Percentiles rank a stretch among this genome's conserved stretches.
These are phyloP conservation scores for Exophiala sideris DNA, from an alignment of 2,329 filamentous ascomycete species.

Conservation along the genomic window DNA sequence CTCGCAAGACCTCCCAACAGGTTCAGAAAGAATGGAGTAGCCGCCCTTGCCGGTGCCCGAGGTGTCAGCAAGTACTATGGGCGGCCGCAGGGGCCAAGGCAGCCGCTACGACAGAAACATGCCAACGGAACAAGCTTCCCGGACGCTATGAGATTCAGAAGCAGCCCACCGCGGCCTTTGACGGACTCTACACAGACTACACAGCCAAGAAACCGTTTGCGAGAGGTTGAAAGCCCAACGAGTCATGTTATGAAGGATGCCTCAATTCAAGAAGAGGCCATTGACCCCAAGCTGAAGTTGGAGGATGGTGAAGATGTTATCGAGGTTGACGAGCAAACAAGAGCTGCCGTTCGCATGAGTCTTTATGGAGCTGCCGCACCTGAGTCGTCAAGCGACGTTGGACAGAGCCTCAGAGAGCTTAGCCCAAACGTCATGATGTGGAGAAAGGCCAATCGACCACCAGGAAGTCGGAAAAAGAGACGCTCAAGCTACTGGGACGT, in stretches of 20 bases:
- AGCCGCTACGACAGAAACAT: slow-evolving; percentile 4
- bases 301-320: slow-evolving; percentile 24
- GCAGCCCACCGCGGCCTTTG: slow-evolving; percentile 24
- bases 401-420: slow-evolving; percentile 21
- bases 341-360: slow-evolving; percentile 24
- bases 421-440: slow-evolving; percentile 26
- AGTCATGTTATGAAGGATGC: slow-evolving; percentile 14
- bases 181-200: slow-evolving; percentile 1
- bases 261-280: neutral
- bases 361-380: slow-evolving; percentile 19
- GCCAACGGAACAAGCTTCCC: slow-evolving; percentile 4
- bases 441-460: slow-evolving; percentile 17
- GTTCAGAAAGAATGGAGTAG: slow-evolving; percentile 27
- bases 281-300: slow-evolving; percentile 13
- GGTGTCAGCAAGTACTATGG: slow-evolving; percentile 24
- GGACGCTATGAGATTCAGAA: slow-evolving; percentile 24
- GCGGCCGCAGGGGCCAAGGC: slow-evolving; percentile 8
- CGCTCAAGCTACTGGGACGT: slow-evolving; percentile 29
- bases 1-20: slow-evolving; percentile 23
- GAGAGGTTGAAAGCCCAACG: slow-evolving; percentile 11
- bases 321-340: slow-evolving; percentile 26
- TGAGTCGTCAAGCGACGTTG: slow-evolving; percentile 3
- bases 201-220: slow-evolving; percentile 14
- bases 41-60: slow-evolving; percentile 21
- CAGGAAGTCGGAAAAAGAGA: slow-evolving; percentile 23